phyloP scores from a whole-genome alignment of 305 asterid species.

The Petunia hybrid region DNA sequence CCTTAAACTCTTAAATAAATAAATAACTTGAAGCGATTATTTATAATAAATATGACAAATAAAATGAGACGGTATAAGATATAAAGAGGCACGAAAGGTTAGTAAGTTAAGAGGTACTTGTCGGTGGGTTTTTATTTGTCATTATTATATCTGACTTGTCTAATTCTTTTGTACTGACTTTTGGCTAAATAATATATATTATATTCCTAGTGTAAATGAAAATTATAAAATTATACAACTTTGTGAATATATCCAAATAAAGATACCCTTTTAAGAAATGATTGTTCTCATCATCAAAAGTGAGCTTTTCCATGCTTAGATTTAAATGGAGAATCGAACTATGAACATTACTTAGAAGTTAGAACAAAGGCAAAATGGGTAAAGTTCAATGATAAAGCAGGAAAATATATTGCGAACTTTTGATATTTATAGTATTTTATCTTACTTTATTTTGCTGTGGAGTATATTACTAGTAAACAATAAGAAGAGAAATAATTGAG shows the following conservation, averaged over 20 bases:
- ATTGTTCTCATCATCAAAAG: not conserved
- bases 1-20: too few species aligned
- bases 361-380: not conserved
- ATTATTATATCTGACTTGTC: not conserved
- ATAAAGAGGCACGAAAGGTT: not conserved
- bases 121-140: not conserved
- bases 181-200: not conserved
- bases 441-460: too few species aligned
- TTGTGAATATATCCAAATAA: constrained; percentile 14
- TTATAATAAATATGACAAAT: too few species aligned
- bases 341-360: not conserved
- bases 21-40: too few species aligned
- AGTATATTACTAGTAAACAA: too few species aligned
- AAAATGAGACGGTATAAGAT: too few species aligned
- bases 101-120: not conserved
- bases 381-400: not conserved
- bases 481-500: too few species aligned
- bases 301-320: not conserved
- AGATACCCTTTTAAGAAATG: not conserved
- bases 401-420: too few species aligned
- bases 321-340: not conserved
- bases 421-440: too few species aligned
- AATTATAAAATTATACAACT: not conserved
- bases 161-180: not conserved
- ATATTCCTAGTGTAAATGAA: not conserved